Base-by-base conservation (phyloP, 805 yeast species). In the Hermanozyma aechmeae region DNA sequence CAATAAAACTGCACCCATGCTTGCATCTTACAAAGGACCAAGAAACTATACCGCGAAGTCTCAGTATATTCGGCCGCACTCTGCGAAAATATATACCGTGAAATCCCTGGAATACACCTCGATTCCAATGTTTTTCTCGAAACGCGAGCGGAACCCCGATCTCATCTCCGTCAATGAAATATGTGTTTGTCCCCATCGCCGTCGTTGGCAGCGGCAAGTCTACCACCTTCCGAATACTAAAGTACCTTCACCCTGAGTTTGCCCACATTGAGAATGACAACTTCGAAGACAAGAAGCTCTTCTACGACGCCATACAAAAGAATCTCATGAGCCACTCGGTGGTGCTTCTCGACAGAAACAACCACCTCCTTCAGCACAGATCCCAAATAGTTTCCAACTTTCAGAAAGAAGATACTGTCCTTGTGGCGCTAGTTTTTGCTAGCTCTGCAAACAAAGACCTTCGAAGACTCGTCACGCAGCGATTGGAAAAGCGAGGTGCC, bases 181-280 rank as follows among this genome's bases (percentile, higher is more conserved):
- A 73, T 46, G 68, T 83, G 0, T 45, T 92, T 3, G 71, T 85
- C 1, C 89, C 97, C 1, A 73, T 87, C 3, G 86, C 96, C 0
- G 85, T 95, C 0, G 71, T 89, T 29, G 97, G 97, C 0, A 84
- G 96, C 53, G 98, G 98, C 6, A 92, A 92, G 48, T 86, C 96
- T 0, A 85, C 96, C 0, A 71, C 82, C 0, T 73, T 82, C 5
- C 48, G 72, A 20, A 76, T 87, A 0, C 57, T 92, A 23, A 37
- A 45, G 0, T 45, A 62, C 7, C 50, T 87, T 7, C 76, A 61
- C 31, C 76, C 57, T 0, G 32, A 34, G 3, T 79, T 94, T 79
- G 78, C 71, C 0, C 81, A 78, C 42, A 62, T 82, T 8, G 95
- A 85, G 50, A 92, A 85, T 54, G 97, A 89, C 53, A 73, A 82